Conservation (phyloP, 2,329 filamentous ascomycete genomes). For the Botrytis byssoidea region DNA sequence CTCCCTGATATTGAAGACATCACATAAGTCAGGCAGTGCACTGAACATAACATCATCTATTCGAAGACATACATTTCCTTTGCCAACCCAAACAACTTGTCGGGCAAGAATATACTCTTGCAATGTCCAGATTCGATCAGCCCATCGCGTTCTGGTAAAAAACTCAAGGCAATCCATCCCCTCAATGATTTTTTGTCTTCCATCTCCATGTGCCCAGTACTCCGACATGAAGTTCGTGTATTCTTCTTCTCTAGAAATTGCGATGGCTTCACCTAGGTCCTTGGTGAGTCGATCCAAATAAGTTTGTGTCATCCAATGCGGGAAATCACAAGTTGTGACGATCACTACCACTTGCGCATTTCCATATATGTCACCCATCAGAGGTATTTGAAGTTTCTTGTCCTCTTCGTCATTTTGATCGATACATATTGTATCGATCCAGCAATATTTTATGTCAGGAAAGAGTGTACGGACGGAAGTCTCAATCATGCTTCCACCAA, state of each 20-base stretch:
- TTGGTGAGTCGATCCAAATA: conserved; percentile 14
- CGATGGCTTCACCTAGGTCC: conserved; percentile 13
- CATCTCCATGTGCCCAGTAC: conserved; percentile 8
- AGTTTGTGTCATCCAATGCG: conserved; percentile 1
- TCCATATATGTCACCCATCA: conserved; percentile 25
- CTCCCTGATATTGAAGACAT: neutral
- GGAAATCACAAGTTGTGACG: conserved; percentile 15
- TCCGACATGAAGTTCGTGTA: neutral
- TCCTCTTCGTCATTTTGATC: conserved; percentile 24
- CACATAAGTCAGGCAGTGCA: conserved; percentile 6
- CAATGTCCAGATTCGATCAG: conserved; percentile 20
- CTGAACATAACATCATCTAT: conserved; percentile 1
- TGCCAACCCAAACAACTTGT: conserved; percentile 17
- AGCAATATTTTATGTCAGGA: conserved; percentile 18
- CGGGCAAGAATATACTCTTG: conserved; percentile 19
- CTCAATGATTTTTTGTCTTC: conserved; percentile 15
- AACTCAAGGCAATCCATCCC: conserved; percentile 19
- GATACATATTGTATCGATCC: conserved; percentile 26
- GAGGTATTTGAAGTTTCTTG: conserved; percentile 22
- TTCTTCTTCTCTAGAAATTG: neutral
- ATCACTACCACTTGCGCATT: conserved; percentile 16
- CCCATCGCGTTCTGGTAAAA: conserved; percentile 16
- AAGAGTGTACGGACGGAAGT: conserved; percentile 11
- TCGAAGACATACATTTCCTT: neutral
- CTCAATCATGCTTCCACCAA: conserved; percentile 18